A percentile compares a stretch with the other conserved stretches of the same genome.
These are phyloP conservation scores for Monilinia aucupariae DNA, from an alignment of 2,329 filamentous ascomycete species.

Conservation along the genomic window DNA sequence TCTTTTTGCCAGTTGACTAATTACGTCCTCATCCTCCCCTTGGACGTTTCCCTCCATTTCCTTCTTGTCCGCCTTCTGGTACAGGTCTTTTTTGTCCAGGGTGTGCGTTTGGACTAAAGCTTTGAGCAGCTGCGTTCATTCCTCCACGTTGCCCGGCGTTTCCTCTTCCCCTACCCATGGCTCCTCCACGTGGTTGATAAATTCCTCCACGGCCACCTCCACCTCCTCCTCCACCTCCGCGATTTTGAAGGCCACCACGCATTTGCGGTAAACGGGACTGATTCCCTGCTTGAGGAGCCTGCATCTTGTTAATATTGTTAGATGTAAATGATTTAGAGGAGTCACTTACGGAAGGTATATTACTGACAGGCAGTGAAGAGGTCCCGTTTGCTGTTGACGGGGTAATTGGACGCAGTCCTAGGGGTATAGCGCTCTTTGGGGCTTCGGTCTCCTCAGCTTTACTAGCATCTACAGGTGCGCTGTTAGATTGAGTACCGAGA, in stretches of 20 bases:
- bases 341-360: slow-evolving; percentile 31
- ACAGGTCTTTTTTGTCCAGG: slow-evolving; percentile 32
- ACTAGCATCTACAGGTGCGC: slow-evolving; percentile 16
- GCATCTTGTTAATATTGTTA: slow-evolving; percentile 9
- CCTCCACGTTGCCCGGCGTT: slow-evolving; percentile 28
- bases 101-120: slow-evolving; percentile 30
- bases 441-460: slow-evolving; percentile 25
- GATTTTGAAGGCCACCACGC: slow-evolving; percentile 27
- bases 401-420: slow-evolving; percentile 15
- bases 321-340: not conserved
- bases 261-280: slow-evolving; percentile 30
- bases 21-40: slow-evolving; percentile 36
- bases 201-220: slow-evolving; percentile 15
- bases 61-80: slow-evolving; percentile 33
- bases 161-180: slow-evolving; percentile 31
- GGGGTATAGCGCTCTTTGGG: slow-evolving; percentile 13
- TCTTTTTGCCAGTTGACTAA: slow-evolving; percentile 19
- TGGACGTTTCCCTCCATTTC: slow-evolving; percentile 42
- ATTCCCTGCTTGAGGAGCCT: slow-evolving; percentile 26
- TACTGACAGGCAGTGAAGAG: slow-evolving; percentile 23
- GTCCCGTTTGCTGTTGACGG: slow-evolving; percentile 23
- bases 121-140: slow-evolving; percentile 33
- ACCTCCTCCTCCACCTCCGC: slow-evolving; percentile 23
- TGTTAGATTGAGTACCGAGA: slow-evolving; percentile 23
- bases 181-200: slow-evolving; percentile 24